phyloP scores from a whole-genome alignment of 768 basidiomycete genomes.

The Cystobasidium tubakii region DNA sequence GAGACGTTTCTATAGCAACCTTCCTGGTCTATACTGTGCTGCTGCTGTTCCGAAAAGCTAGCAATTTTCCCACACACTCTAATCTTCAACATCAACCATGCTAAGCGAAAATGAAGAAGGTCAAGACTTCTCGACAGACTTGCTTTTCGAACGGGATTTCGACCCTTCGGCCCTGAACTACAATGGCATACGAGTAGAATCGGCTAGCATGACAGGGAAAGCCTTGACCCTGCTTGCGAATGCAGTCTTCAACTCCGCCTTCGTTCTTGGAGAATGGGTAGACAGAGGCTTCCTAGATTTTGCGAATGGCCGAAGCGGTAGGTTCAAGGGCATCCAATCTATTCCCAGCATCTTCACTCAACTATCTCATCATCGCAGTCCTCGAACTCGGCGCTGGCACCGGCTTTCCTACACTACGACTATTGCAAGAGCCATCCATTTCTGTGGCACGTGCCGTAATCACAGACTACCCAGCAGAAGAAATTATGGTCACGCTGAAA shows the following conservation, averaged over 20 bases:
- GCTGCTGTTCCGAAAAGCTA: not conserved
- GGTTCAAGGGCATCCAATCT: not conserved
- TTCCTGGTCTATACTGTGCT: too few relatives aligned
- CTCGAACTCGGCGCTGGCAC: slow-evolving; percentile 34
- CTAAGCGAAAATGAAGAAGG: not conserved
- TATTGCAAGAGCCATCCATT: slow-evolving; percentile 13
- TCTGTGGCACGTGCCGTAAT: slow-evolving; percentile 8
- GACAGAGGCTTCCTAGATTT: slow-evolving; percentile 30
- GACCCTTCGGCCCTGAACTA: slow-evolving; percentile 7
- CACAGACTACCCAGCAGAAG: slow-evolving; percentile 31
- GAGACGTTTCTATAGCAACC: too few relatives aligned
- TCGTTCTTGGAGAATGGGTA: slow-evolving; percentile 31
- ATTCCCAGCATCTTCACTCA: not conserved
- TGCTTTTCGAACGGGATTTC: slow-evolving; percentile 31
- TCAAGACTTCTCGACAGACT: not conserved
- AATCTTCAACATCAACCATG: too few relatives aligned
- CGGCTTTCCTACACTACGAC: slow-evolving; percentile 17
- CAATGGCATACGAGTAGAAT: not conserved
- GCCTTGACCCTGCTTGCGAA: slow-evolving; percentile 29
- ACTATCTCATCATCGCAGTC: not conserved
- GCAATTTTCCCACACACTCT: not conserved
- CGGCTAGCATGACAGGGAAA: slow-evolving; percentile 23
- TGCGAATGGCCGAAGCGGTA: not conserved
- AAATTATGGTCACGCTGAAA: slow-evolving; percentile 27
- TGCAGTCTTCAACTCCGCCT: slow-evolving; percentile 33